A percentile compares a stretch with the other conserved stretches of the same genome.
phyloP scores from a whole-genome alignment of 2,329 filamentous ascomycete species.

The Phialophora expanda region DNA sequence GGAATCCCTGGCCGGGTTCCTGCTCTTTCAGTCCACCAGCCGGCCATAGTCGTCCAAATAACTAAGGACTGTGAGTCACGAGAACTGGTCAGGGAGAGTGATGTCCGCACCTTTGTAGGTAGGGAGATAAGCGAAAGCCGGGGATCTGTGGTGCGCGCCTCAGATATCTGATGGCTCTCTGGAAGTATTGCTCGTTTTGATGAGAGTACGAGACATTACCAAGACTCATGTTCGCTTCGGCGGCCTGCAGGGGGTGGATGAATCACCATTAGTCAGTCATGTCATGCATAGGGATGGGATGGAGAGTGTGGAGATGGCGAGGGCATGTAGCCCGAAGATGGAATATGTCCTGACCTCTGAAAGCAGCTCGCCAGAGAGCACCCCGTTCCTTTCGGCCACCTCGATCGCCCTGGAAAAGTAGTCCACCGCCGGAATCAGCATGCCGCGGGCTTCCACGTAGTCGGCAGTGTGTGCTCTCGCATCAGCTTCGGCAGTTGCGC shows the following conservation, averaged over 20 bases:
- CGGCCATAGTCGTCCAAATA: conserved; percentile 38
- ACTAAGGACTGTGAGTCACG: conserved; percentile 21
- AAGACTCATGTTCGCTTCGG: conserved; percentile 59
- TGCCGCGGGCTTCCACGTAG: conserved; percentile 59
- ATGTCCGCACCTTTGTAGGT: conserved; percentile 54
- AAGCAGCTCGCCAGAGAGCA: conserved; percentile 52
- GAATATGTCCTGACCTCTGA: conserved; percentile 46
- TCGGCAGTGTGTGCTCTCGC: conserved; percentile 47
- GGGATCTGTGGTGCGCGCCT: conserved; percentile 50
- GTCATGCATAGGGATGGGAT: conserved; percentile 14
- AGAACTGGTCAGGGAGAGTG: background rate
- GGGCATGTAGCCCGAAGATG: conserved; percentile 19
- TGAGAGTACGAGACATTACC: conserved; percentile 57
- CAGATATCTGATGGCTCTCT: conserved; percentile 54
- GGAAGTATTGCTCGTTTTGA: conserved; percentile 53
- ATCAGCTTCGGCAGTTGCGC: conserved; percentile 46
- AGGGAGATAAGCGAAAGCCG: conserved; percentile 51
- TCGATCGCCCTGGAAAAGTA: conserved; percentile 56
- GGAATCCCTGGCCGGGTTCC: background rate
- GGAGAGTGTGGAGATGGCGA: conserved; percentile 26
- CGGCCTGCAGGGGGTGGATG: conserved; percentile 46
- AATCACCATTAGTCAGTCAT: conserved; percentile 29
- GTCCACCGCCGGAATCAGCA: conserved; percentile 58
- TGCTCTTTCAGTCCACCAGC: conserved; percentile 27
- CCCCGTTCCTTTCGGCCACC: conserved; percentile 48